phyloP scores from a whole-genome alignment of 306 rosid species.

The Cicer chorassanicum region DNA sequence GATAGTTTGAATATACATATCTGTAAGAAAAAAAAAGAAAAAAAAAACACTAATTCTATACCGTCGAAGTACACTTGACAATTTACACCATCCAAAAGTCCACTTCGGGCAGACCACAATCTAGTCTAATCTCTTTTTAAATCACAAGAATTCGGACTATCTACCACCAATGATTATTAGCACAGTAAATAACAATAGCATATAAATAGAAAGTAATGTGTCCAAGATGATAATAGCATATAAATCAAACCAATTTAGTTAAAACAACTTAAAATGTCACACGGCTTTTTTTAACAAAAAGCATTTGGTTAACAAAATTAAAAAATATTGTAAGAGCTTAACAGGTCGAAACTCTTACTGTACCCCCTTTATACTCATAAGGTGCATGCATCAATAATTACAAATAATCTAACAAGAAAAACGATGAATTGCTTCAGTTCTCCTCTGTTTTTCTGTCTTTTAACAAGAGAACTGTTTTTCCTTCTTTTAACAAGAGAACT shows the following conservation, averaged over 20 bases:
- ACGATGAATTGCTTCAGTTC: background rate
- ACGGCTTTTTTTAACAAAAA: background rate
- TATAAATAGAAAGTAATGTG: background rate
- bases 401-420: slow-evolving; percentile 3
- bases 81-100: too few relatives aligned
- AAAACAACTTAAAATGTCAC: background rate
- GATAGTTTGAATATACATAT: too few relatives aligned
- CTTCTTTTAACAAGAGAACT: slow-evolving; percentile 41
- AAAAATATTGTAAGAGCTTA: background rate
- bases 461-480: slow-evolving; percentile 34
- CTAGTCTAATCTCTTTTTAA: background rate
- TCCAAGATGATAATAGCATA: background rate
- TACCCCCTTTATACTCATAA: background rate
- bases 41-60: too few relatives aligned
- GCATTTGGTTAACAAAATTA: slow-evolving; percentile 1
- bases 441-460: slow-evolving; percentile 31
- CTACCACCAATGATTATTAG: background rate
- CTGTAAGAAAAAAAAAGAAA: too few relatives aligned
- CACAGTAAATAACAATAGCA: background rate
- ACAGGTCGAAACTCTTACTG: background rate
- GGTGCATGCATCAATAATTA: slow-evolving; percentile 17
- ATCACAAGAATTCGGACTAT: background rate
- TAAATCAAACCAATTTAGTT: background rate
- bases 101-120: too few relatives aligned
- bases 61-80: too few relatives aligned